These are phyloP conservation scores for Saxophila tyrrhenica DNA, from an alignment of 495 filamentous ascomycete species.

Conservation along the genomic window DNA sequence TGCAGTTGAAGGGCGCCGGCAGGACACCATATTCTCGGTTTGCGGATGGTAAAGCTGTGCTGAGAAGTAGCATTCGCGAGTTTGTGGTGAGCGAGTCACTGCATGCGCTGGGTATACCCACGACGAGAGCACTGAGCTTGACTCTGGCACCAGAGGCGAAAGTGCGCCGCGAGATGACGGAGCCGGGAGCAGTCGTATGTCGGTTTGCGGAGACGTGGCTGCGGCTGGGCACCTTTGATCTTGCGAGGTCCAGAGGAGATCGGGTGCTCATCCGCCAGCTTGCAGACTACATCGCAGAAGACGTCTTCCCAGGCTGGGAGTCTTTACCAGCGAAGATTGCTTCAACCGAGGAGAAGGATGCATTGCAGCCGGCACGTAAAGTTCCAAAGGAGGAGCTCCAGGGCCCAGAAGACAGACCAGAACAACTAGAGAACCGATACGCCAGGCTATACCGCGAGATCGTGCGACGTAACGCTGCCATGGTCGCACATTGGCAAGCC, in stretches of 20 bases:
- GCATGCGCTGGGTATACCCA: slow-evolving; percentile 72
- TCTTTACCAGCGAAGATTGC: slow-evolving; percentile 51
- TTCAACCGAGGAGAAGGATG: slow-evolving; percentile 33
- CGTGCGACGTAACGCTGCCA: slow-evolving; percentile 71
- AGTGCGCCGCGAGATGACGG: slow-evolving; percentile 69
- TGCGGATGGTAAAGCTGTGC: slow-evolving; percentile 91
- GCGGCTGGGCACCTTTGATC: slow-evolving; percentile 87
- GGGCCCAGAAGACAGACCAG: slow-evolving; percentile 28
- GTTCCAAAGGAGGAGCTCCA: slow-evolving; percentile 48
- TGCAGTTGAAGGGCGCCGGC: slow-evolving; percentile 91
- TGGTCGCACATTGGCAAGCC: slow-evolving; percentile 88
- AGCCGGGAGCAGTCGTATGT: slow-evolving; percentile 86
- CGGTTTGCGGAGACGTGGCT: slow-evolving; percentile 90
- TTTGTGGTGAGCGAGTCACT: slow-evolving; percentile 77
- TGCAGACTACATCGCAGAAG: slow-evolving; percentile 70
- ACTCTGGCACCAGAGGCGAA: slow-evolving; percentile 59
- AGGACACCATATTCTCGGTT: slow-evolving; percentile 90
- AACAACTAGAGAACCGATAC: slow-evolving; percentile 62
- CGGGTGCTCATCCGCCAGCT: slow-evolving; percentile 58
- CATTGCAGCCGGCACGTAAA: slow-evolving; percentile 35
- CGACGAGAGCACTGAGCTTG: slow-evolving; percentile 74
- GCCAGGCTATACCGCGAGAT: slow-evolving; percentile 80
- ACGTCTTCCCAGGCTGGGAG: slow-evolving; percentile 68
- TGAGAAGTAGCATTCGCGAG: slow-evolving; percentile 84
- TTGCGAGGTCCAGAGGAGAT: slow-evolving; percentile 71